Evolutionary conservation across 805 yeast species (phyloP).

Genomic region (Yamadazyma ubonensis): DNA sequence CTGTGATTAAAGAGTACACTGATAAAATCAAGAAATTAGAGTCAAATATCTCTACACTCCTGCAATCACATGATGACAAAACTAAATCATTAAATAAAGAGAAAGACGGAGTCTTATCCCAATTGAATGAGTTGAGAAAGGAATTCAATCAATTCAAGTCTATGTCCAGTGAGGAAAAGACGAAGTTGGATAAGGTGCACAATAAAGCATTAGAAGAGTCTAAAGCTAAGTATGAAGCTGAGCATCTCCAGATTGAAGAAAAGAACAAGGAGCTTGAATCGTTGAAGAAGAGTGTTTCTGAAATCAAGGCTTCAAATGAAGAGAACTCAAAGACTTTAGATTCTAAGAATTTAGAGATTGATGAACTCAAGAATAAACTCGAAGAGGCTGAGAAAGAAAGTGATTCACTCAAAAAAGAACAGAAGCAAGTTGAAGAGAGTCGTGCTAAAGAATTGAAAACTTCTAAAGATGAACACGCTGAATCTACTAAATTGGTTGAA

Average conservation of each 20-base stretch:
- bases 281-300: not conserved
- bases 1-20: conserved; percentile 48
- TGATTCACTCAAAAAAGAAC: not conserved
- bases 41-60: conserved; percentile 20
- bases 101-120: conserved; percentile 6
- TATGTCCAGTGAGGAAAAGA: not conserved
- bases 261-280: not conserved
- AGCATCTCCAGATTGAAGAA: conserved; percentile 2
- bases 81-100: not conserved
- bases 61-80: conserved; percentile 14
- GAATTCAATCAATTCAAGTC: conserved; percentile 13
- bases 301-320: not conserved
- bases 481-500: not conserved
- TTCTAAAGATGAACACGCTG: not conserved
- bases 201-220: conserved; percentile 1
- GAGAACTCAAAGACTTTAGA: not conserved
- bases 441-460: not conserved
- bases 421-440: not conserved
- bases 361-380: not conserved
- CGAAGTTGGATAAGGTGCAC: not conserved
- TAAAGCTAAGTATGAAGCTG: not conserved
- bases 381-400: not conserved
- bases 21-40: conserved; percentile 47
- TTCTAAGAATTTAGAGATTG: not conserved
- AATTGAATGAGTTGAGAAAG: conserved; percentile 10